A percentile compares a stretch with the other conserved stretches of the same genome.
Evolutionary conservation across 768 basidiomycete genomes (phyloP).

Genomic region (Postia placenta): DNA sequence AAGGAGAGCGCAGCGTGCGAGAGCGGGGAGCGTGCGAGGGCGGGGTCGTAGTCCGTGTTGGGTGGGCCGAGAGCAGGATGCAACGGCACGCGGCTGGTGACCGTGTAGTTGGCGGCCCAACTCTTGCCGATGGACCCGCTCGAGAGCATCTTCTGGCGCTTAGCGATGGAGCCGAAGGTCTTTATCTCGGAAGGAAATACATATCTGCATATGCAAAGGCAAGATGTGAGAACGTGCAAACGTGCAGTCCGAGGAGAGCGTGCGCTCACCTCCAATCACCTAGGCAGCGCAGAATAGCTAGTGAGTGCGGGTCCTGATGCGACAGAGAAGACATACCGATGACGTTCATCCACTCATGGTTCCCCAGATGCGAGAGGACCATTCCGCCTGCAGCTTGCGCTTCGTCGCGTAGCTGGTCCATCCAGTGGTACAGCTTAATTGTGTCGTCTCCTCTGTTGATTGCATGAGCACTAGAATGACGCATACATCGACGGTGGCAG

Average conservation of each 20-base stretch:
- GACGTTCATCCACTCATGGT: slow-evolving; percentile 96
- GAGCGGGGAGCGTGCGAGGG: slow-evolving; percentile 42
- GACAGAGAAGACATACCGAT: slow-evolving; percentile 42
- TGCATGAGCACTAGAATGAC: neutral
- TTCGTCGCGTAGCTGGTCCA: slow-evolving; percentile 77
- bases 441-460: slow-evolving; percentile 77
- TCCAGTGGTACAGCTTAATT: slow-evolving; percentile 75
- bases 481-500: neutral
- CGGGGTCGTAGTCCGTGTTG: slow-evolving; percentile 45
- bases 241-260: neutral
- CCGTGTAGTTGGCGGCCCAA: slow-evolving; percentile 85
- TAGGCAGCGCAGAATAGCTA: slow-evolving; percentile 17
- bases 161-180: slow-evolving; percentile 69
- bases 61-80: slow-evolving; percentile 64
- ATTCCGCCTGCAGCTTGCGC: slow-evolving; percentile 64
- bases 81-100: slow-evolving; percentile 74
- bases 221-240: neutral
- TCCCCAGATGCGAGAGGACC: slow-evolving; percentile 78
- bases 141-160: slow-evolving; percentile 68
- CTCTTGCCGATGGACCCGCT: slow-evolving; percentile 72
- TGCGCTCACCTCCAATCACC: slow-evolving; percentile 78
- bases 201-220: slow-evolving; percentile 47
- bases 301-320: neutral
- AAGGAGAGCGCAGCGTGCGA: slow-evolving; percentile 84
- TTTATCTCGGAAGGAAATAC: slow-evolving; percentile 77